These are phyloP conservation scores for Phytophthora hibernalis DNA, from an alignment of 352 stramenopile genomes.

Conservation along the genomic window DNA sequence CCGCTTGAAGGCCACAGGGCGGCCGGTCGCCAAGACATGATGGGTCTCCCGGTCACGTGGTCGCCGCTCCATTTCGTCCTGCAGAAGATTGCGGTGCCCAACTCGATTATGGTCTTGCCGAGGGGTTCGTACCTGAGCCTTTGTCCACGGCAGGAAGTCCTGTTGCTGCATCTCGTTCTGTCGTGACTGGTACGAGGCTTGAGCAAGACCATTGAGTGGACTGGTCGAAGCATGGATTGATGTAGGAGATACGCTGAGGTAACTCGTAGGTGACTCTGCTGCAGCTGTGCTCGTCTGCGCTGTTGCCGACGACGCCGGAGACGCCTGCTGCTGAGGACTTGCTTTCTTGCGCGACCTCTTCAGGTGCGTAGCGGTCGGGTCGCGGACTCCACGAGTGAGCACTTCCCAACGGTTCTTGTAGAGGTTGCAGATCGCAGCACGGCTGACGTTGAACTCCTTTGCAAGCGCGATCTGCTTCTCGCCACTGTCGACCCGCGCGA, in stretches of 20 bases:
- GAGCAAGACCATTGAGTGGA: background rate
- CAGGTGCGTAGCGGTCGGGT: conserved; percentile 26
- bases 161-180: background rate
- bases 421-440: conserved; percentile 61
- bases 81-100: conserved; percentile 1
- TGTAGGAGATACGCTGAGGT: background rate
- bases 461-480: conserved; percentile 61
- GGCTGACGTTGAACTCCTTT: conserved; percentile 56
- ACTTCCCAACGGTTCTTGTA: conserved; percentile 65
- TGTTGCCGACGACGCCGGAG: background rate
- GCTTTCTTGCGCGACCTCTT: conserved; percentile 23
- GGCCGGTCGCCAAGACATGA: background rate
- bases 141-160: background rate
- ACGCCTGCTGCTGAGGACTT: background rate
- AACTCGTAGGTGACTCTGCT: background rate
- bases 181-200: background rate
- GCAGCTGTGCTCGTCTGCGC: background rate
- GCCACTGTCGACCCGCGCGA: conserved; percentile 48
- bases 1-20: conserved; percentile 4
- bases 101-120: conserved; percentile 2
- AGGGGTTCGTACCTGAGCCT: background rate
- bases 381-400: conserved; percentile 39
- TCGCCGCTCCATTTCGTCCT: background rate
- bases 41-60: background rate
- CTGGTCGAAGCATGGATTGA: background rate